Conservation (phyloP, 225 moss, liverwort and hornwort genomes). For the Ulota crispa region DNA sequence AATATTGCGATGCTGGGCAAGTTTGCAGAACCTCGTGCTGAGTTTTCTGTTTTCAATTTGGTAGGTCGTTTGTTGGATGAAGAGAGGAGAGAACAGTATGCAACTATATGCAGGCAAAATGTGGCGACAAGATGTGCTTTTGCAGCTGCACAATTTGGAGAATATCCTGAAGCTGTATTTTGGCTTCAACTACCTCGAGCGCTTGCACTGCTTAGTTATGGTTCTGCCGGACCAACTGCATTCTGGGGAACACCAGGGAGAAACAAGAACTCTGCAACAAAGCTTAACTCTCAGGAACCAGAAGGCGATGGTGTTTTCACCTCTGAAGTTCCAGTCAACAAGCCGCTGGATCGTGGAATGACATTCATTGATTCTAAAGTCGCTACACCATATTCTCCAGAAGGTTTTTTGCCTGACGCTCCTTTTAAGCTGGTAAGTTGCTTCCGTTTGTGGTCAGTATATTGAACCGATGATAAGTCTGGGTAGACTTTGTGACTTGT, state of each 20-base stretch:
- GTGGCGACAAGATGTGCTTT: slow-evolving; percentile 93
- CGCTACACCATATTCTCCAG: slow-evolving; percentile 42
- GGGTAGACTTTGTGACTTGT: not conserved
- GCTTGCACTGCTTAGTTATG: slow-evolving; percentile 78
- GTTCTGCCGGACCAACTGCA: slow-evolving; percentile 77
- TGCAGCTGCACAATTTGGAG: slow-evolving; percentile 98
- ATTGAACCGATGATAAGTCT: not conserved
- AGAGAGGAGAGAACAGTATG: slow-evolving; percentile 73
- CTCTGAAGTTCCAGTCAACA: slow-evolving; percentile 35
- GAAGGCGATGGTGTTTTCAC: slow-evolving; percentile 24
- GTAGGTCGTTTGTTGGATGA: slow-evolving; percentile 92
- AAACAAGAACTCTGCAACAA: slow-evolving; percentile 25
- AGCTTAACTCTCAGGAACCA: slow-evolving; percentile 16
- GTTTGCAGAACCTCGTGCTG: slow-evolving; percentile 8
- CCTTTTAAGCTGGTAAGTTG: slow-evolving; percentile 53
- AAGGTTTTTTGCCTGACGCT: slow-evolving; percentile 48
- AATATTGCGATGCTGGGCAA: not conserved
- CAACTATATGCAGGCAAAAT: slow-evolving; percentile 71
- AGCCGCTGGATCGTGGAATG: slow-evolving; percentile 53
- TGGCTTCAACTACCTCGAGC: slow-evolving; percentile 99
- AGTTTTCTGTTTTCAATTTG: slow-evolving; percentile 14
- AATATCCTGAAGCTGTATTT: slow-evolving; percentile 86
- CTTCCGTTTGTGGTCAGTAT: not conserved
- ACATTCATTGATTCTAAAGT: slow-evolving; percentile 54
- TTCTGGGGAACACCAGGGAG: slow-evolving; percentile 61